Conservation (phyloP, 2,329 filamentous ascomycete genomes). For the Neonectria neomacrospora region DNA sequence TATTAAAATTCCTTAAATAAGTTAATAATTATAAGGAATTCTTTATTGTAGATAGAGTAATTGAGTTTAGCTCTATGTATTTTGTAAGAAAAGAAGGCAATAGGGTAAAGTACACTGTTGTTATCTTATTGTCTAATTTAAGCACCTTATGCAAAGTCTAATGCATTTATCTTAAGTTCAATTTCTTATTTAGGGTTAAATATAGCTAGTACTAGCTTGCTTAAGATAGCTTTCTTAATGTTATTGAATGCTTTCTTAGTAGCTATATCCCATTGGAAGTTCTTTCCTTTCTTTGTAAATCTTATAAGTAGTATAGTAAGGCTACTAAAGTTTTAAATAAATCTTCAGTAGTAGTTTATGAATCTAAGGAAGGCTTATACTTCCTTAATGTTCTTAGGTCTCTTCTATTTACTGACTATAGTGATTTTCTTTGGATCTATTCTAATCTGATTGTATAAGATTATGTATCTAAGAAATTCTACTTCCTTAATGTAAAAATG, state of each 20-base stretch:
- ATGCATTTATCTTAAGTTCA: too few relatives aligned
- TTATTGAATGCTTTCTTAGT: slow-evolving; percentile 16
- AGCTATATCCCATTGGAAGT: slow-evolving; percentile 10
- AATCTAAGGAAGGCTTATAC: slow-evolving; percentile 32
- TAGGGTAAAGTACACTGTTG: too few relatives aligned
- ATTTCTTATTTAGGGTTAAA: too few relatives aligned
- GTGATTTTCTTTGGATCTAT: slow-evolving; percentile 33
- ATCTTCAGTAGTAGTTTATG: slow-evolving; percentile 32
- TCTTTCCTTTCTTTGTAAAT: slow-evolving; percentile 19
- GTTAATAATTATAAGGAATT: background rate
- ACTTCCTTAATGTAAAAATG: slow-evolving; percentile 29
- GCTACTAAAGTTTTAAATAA: slow-evolving; percentile 32
- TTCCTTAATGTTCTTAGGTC: slow-evolving; percentile 21
- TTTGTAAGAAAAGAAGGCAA: too few relatives aligned
- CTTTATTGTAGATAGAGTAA: background rate
- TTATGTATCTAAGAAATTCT: slow-evolving; percentile 29
- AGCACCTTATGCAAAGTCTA: too few relatives aligned
- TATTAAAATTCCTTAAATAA: background rate
- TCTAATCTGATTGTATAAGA: slow-evolving; percentile 15
- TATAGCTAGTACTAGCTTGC: too few relatives aligned
- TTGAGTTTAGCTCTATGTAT: too few relatives aligned
- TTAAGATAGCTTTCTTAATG: slow-evolving; percentile 8
- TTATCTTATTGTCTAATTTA: too few relatives aligned
- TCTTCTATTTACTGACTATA: slow-evolving; percentile 5
- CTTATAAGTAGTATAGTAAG: slow-evolving; percentile 14